Percentiles rank a stretch among this genome's conserved stretches.
Evolutionary conservation across 208 protist genomes (phyloP).

Genomic region (Leishmania martiniquensis): DNA sequence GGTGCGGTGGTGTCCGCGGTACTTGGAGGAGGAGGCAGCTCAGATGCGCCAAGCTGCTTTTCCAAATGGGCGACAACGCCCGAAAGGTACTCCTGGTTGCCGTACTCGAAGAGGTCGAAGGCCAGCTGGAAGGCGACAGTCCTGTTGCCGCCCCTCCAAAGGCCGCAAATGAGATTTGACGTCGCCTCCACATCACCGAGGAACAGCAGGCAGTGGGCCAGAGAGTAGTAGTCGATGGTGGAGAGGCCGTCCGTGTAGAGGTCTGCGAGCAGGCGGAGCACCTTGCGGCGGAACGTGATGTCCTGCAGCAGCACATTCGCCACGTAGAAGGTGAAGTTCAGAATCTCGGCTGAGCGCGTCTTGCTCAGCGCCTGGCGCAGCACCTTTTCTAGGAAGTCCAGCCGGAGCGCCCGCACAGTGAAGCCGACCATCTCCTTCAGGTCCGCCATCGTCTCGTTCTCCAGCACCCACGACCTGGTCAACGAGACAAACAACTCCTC

Average conservation of each 20-base stretch:
- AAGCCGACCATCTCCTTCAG: slow-evolving; percentile 92
- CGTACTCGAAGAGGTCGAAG: slow-evolving; percentile 90
- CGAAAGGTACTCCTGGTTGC: slow-evolving; percentile 90
- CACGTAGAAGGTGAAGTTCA: slow-evolving; percentile 92
- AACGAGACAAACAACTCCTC: slow-evolving; percentile 81
- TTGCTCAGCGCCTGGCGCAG: slow-evolving; percentile 61
- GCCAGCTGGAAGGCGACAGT: slow-evolving; percentile 85
- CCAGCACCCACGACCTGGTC: slow-evolving; percentile 76
- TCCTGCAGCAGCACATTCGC: slow-evolving; percentile 85
- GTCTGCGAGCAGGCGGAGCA: slow-evolving; percentile 87
- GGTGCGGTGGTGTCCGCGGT: neutral
- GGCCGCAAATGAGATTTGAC: slow-evolving; percentile 73
- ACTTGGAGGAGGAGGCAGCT: slow-evolving; percentile 11
- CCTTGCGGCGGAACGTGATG: slow-evolving; percentile 83
- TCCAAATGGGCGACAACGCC: slow-evolving; percentile 55
- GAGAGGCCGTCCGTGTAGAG: slow-evolving; percentile 78
- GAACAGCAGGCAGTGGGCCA: slow-evolving; percentile 95
- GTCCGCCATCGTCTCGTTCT: slow-evolving; percentile 60
- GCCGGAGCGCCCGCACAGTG: slow-evolving; percentile 80
- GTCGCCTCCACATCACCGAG: slow-evolving; percentile 91
- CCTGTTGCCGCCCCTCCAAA: slow-evolving; percentile 67
- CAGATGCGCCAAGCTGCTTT: slow-evolving; percentile 13
- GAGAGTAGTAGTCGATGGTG: slow-evolving; percentile 90
- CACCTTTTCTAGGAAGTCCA: slow-evolving; percentile 89
- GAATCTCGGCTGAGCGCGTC: slow-evolving; percentile 80